phyloP scores from a whole-genome alignment of 2,329 filamentous ascomycete species.

The Claviceps sp. region DNA sequence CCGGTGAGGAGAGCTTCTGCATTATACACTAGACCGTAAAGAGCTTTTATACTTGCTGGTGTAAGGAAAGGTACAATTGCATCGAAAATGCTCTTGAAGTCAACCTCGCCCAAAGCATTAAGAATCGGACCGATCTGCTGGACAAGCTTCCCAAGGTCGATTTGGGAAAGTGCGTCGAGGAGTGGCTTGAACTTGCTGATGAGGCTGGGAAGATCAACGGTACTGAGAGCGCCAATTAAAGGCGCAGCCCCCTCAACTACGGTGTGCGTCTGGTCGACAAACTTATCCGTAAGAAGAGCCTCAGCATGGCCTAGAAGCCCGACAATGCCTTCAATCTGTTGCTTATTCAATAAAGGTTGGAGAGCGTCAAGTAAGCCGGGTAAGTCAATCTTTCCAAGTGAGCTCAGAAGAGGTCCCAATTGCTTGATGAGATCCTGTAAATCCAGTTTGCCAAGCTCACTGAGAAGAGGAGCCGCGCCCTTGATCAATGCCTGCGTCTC shows the following conservation, averaged over 20 bases:
- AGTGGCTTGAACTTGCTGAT: constrained; percentile 18
- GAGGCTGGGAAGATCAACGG: constrained; percentile 20
- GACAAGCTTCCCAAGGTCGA: constrained; percentile 15
- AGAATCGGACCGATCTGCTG: constrained; percentile 18
- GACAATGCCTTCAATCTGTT: constrained; percentile 20
- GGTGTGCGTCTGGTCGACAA: constrained; percentile 17
- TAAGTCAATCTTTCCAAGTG: constrained; percentile 19
- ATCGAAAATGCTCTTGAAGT: constrained; percentile 20
- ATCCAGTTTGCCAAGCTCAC: constrained; percentile 13
- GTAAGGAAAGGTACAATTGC: constrained; percentile 22
- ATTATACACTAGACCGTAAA: constrained; percentile 23
- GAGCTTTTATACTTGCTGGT: constrained; percentile 18
- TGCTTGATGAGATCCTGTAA: constrained; percentile 16
- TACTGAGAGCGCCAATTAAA: constrained; percentile 20
- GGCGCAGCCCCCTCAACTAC: constrained; percentile 24
- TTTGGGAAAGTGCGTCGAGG: constrained; percentile 17
- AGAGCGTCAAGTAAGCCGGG: constrained; percentile 19
- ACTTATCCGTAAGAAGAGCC: constrained; percentile 17
- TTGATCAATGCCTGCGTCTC: constrained; percentile 16
- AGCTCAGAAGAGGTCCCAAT: constrained; percentile 16
- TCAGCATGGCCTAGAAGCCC: constrained; percentile 23
- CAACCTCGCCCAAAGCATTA: constrained; percentile 17
- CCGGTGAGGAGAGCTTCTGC: constrained; percentile 24
- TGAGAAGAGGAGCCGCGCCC: constrained; percentile 15
- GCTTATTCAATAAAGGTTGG: constrained; percentile 19